Percentiles rank a stretch among this genome's conserved stretches.
Conservation (phyloP, 2,329 filamentous ascomycete genomes). For the Dothideomycetidae sp. region DNA sequence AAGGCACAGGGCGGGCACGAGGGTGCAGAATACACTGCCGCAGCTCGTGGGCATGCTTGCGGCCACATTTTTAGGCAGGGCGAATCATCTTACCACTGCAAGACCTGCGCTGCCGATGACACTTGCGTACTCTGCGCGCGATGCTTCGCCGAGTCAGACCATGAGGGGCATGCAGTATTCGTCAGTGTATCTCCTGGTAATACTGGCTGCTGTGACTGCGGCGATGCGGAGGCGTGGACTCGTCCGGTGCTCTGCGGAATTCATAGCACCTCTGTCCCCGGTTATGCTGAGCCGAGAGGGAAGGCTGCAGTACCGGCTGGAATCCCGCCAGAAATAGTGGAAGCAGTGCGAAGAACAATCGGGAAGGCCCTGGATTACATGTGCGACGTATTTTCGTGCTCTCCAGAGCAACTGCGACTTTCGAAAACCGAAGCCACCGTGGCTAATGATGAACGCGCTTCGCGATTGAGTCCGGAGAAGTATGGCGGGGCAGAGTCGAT, state of each 20-base stretch:
- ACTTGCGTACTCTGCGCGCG: constrained; percentile 88
- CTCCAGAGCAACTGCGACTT: constrained; percentile 82
- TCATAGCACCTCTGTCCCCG: constrained; percentile 47
- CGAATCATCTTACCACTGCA: constrained; percentile 87
- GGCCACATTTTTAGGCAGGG: constrained; percentile 94
- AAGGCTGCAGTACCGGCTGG: constrained; percentile 34
- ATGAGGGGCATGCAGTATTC: constrained; percentile 81
- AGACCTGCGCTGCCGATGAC: constrained; percentile 86
- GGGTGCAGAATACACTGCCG: constrained; percentile 86
- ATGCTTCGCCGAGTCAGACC: constrained; percentile 91
- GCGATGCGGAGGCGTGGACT: constrained; percentile 88
- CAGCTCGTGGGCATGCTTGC: constrained; percentile 81
- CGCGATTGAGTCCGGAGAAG: constrained; percentile 61
- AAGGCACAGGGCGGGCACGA: constrained; percentile 85
- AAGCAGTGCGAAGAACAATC: constrained; percentile 73
- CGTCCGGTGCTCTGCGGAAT: constrained; percentile 83
- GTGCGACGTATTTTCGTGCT: constrained; percentile 95
- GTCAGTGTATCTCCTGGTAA: constrained; percentile 81
- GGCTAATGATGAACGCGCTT: constrained; percentile 63
- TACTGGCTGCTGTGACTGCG: constrained; percentile 93
- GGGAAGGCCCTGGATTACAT: constrained; percentile 81
- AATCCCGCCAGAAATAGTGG: constrained; percentile 60
- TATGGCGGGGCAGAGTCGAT: constrained; percentile 47
- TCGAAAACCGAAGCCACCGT: constrained; percentile 74
- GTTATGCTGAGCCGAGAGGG: constrained; percentile 32